phyloP scores from a whole-genome alignment of 2,329 filamentous ascomycete genomes.

The Fusarium sp. region DNA sequence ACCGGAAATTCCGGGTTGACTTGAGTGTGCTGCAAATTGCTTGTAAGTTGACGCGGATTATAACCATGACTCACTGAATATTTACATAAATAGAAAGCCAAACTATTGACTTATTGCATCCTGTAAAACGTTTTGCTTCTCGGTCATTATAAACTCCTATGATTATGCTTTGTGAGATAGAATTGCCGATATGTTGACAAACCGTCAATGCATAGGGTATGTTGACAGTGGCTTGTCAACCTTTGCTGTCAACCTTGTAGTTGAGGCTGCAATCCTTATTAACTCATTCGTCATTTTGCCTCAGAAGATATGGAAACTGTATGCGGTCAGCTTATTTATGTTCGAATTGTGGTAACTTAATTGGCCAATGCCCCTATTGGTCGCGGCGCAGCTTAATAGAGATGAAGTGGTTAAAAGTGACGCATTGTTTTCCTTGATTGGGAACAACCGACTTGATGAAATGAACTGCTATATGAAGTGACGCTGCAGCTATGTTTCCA shows the following conservation, averaged over 20 bases:
- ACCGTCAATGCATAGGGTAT: neutral
- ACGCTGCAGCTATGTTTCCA: rapidly evolving
- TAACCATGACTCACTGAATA: no score
- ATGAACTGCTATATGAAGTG: no score
- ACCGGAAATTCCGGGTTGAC: neutral
- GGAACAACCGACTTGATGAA: neutral
- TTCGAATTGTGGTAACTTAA: neutral
- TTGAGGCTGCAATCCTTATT: neutral
- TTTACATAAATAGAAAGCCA: no score
- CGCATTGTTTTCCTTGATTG: neutral
- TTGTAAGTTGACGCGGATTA: no score
- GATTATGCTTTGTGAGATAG: no score
- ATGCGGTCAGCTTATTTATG: neutral
- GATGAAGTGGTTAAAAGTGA: no score
- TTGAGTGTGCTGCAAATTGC: neutral
- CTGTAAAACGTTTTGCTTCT: no score
- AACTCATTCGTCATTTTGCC: neutral
- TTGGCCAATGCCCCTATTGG: no score
- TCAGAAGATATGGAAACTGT: neutral
- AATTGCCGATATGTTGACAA: no score
- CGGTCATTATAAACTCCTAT: no score
- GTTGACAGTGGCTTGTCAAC: neutral
- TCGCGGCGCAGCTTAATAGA: no score
- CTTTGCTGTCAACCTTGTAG: neutral
- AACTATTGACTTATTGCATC: no score